A percentile compares a stretch with the other conserved stretches of the same genome.
Evolutionary conservation across 1,139 yeast species (phyloP).

Genomic region (Yamadazyma triangularis): DNA sequence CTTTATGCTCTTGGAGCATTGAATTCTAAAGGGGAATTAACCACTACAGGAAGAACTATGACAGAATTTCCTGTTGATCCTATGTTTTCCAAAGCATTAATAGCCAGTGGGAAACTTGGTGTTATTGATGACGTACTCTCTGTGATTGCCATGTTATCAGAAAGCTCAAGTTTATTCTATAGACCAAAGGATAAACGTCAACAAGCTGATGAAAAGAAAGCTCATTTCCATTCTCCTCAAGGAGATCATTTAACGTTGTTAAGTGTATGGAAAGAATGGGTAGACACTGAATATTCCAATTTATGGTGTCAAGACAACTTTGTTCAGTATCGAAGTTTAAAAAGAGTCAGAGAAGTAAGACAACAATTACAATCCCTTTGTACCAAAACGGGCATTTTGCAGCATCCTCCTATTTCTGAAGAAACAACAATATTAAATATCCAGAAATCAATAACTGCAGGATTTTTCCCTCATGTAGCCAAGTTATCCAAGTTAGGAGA

Average conservation of each 20-base stretch:
- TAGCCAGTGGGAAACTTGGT: slow-evolving; percentile 55
- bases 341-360: slow-evolving; percentile 67
- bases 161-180: slow-evolving; percentile 65
- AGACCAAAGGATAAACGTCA: slow-evolving; percentile 69
- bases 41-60: slow-evolving; percentile 78
- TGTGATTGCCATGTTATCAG: slow-evolving; percentile 80
- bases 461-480: slow-evolving; percentile 81
- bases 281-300: slow-evolving; percentile 59
- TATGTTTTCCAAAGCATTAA: slow-evolving; percentile 71
- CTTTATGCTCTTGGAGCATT: slow-evolving; percentile 86
- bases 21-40: slow-evolving; percentile 72
- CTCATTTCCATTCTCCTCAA: slow-evolving; percentile 43
- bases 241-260: slow-evolving; percentile 79
- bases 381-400: slow-evolving; percentile 48
- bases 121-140: slow-evolving; percentile 66
- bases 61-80: slow-evolving; percentile 94
- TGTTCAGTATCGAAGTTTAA: slow-evolving; percentile 68
- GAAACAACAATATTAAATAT: slow-evolving; percentile 32
- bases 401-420: slow-evolving; percentile 7
- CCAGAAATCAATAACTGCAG: slow-evolving; percentile 69
- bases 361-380: slow-evolving; percentile 67
- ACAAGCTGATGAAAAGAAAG: slow-evolving; percentile 61
- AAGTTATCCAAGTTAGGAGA: slow-evolving; percentile 69
- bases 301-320: slow-evolving; percentile 89
- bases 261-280: slow-evolving; percentile 77